Evolutionary conservation across 2,329 filamentous ascomycete species (phyloP).

Genomic region (Sporothrix humicola): DNA sequence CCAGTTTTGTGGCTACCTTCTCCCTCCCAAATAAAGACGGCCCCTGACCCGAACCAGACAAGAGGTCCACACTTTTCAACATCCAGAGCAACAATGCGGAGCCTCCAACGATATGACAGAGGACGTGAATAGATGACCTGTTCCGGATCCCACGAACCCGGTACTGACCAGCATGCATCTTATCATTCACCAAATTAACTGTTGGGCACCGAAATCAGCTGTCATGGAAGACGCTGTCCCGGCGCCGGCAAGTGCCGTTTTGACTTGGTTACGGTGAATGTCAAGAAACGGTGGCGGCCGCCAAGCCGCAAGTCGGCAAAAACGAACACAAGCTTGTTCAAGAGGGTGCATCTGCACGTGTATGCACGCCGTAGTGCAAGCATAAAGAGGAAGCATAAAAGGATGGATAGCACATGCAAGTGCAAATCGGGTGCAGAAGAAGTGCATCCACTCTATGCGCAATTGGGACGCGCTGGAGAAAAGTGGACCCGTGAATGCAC

Average conservation of each 20-base stretch:
- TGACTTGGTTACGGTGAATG: not conserved
- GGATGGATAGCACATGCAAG: too few relatives aligned
- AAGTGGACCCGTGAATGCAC: not conserved
- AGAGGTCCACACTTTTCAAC: too few relatives aligned
- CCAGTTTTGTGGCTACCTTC: too few relatives aligned
- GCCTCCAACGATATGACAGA: too few relatives aligned
- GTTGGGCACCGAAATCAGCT: not conserved
- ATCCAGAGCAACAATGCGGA: too few relatives aligned
- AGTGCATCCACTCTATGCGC: not conserved
- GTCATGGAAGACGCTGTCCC: conserved; percentile 4
- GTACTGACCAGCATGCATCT: too few relatives aligned
- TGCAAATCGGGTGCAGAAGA: not conserved
- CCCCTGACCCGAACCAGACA: not conserved
- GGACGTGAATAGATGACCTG: not conserved
- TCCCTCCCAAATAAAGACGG: not conserved
- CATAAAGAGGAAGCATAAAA: conserved; percentile 14
- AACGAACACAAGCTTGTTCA: too few relatives aligned
- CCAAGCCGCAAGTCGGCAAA: not conserved
- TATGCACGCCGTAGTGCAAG: not conserved
- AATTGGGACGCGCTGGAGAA: not conserved
- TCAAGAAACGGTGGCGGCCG: not conserved
- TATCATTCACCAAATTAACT: too few relatives aligned
- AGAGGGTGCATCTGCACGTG: not conserved
- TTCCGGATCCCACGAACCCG: not conserved
- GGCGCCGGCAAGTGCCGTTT: not conserved